phyloP scores from a whole-genome alignment of 129 eudicot species.

The Chrysanthemum lavandulifolium region DNA sequence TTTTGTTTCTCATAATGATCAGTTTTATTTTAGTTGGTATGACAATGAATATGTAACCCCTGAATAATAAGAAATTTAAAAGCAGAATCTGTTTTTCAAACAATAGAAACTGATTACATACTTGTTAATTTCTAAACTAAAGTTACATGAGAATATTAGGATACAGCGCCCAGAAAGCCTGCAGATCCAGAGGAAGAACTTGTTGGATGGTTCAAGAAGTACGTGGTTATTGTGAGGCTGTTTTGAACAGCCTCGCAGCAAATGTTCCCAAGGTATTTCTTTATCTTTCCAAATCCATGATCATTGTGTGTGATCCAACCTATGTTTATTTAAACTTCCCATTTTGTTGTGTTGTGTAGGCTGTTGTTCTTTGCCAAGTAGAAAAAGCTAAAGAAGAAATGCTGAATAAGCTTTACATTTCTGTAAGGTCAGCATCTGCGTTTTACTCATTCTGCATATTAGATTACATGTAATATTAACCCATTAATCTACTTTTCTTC shows the following conservation, averaged over 20 bases:
- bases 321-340: not conserved
- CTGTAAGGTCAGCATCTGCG: conserved; percentile 60
- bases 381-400: conserved; percentile 94
- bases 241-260: conserved; percentile 90
- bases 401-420: conserved; percentile 88
- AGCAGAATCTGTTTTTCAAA: too few species aligned
- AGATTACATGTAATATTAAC: not conserved
- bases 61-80: too few species aligned
- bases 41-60: too few species aligned
- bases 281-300: not conserved
- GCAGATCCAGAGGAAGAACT: conserved; percentile 99
- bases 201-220: conserved; percentile 99
- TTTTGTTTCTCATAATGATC: too few species aligned
- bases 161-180: conserved; percentile 82
- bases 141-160: conserved; percentile 41
- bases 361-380: conserved; percentile 93
- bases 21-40: too few species aligned
- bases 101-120: not conserved
- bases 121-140: not conserved
- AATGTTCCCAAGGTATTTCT: conserved; percentile 79
- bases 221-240: conserved; percentile 91
- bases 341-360: conserved; percentile 43
- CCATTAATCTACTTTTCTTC: not conserved
- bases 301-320: conserved; percentile 35
- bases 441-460: not conserved